Evolutionary conservation across 371 early-diverging fungal species (phyloP).

Genomic region (Mortierella sp.): DNA sequence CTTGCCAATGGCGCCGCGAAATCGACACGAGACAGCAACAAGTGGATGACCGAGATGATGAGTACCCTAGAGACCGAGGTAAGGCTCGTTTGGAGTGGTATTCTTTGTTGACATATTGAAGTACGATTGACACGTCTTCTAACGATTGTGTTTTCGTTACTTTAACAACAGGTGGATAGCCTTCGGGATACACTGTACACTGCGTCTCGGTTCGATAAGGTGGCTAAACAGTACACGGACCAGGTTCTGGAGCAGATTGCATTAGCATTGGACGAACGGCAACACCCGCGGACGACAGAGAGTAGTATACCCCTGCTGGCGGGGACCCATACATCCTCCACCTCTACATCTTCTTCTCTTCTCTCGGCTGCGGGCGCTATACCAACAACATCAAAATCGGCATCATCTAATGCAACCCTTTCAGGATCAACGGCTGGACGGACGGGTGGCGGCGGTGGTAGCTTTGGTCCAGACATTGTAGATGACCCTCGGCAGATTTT

Average conservation of each 20-base stretch:
- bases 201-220: slow-evolving; percentile 50
- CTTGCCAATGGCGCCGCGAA: background rate
- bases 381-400: slow-evolving; percentile 6
- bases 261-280: slow-evolving; percentile 45
- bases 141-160: background rate
- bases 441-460: background rate
- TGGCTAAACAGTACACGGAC: slow-evolving; percentile 53
- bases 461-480: slow-evolving; percentile 19
- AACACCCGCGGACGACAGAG: slow-evolving; percentile 34
- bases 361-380: background rate
- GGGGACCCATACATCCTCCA: slow-evolving; percentile 7
- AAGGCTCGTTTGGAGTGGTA: background rate
- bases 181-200: slow-evolving; percentile 48
- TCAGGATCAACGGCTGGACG: slow-evolving; percentile 4
- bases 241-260: slow-evolving; percentile 55
- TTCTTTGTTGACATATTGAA: background rate
- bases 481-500: slow-evolving; percentile 50
- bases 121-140: background rate
- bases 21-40: slow-evolving; percentile 22
- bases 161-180: slow-evolving; percentile 37
- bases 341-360: slow-evolving; percentile 12
- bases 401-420: background rate
- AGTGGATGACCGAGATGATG: slow-evolving; percentile 52
- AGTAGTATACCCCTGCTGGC: slow-evolving; percentile 6
- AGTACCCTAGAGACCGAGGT: slow-evolving; percentile 53